Conservation (phyloP, 495 filamentous ascomycete species). For the Xylaria acuta region DNA sequence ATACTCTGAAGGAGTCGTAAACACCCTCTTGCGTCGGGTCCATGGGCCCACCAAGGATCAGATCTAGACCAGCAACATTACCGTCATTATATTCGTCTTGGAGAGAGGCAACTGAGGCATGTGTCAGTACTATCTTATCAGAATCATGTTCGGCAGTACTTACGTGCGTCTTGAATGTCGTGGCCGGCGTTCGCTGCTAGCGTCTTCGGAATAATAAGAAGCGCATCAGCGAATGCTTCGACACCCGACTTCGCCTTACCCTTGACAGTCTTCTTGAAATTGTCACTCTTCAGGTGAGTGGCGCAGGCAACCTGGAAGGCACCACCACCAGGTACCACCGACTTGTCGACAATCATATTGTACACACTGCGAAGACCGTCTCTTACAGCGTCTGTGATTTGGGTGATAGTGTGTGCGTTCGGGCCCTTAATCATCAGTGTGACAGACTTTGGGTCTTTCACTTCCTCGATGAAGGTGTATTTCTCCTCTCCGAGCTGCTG, state of each 20-base stretch:
- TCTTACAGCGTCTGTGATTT: constrained; percentile 96
- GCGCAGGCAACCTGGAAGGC: constrained; percentile 97
- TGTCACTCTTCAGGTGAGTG: constrained; percentile 82
- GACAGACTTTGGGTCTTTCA: constrained; percentile 99
- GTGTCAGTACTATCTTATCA: constrained; percentile 30
- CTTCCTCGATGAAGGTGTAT: constrained; percentile 97
- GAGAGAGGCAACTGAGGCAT: constrained; percentile 70
- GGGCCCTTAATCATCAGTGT: constrained; percentile 97
- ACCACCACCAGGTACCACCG: constrained; percentile 92
- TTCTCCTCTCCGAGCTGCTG: constrained; percentile 98
- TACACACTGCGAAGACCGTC: constrained; percentile 94
- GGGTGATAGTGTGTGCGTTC: constrained; percentile 93
- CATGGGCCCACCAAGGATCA: constrained; percentile 89
- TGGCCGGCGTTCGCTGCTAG: constrained; percentile 95
- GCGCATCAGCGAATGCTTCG: constrained; percentile 89
- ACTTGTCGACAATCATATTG: constrained; percentile 97
- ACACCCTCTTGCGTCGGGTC: constrained; percentile 93
- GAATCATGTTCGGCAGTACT: constrained; percentile 41
- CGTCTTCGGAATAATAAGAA: constrained; percentile 95
- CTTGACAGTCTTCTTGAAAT: constrained; percentile 85
- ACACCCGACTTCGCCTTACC: constrained; percentile 97
- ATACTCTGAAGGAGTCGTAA: constrained; percentile 93
- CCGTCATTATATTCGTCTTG: constrained; percentile 87
- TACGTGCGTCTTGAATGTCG: constrained; percentile 92
- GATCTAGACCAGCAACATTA: constrained; percentile 83